phyloP scores from a whole-genome alignment of 2,329 filamentous ascomycete genomes.

The Arthrobotrys sphaeroides region DNA sequence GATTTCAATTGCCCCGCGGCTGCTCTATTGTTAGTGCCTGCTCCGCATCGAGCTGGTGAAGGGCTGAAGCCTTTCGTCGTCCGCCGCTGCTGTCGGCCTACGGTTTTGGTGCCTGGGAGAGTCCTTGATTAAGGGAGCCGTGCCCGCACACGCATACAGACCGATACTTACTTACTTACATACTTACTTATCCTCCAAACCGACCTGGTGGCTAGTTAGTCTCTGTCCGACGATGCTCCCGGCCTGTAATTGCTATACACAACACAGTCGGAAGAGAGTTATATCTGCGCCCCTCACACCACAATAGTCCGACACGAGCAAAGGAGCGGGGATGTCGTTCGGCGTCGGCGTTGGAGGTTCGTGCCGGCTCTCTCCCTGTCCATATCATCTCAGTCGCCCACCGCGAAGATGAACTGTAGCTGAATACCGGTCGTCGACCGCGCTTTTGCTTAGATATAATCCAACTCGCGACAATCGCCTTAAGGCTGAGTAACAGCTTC shows the following conservation, averaged over 20 bases:
- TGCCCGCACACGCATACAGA: not conserved
- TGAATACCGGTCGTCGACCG: not conserved
- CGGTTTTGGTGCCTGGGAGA: conserved; percentile 1
- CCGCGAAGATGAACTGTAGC: not conserved
- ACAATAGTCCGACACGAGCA: conserved; percentile 11
- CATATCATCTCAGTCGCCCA: not conserved
- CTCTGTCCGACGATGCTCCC: conserved; percentile 46
- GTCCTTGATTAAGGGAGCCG: conserved; percentile 3
- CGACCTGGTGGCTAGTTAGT: too few relatives aligned
- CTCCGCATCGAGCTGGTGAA: conserved; percentile 21
- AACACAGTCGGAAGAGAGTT: conserved; percentile 33
- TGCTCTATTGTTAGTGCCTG: conserved; percentile 34
- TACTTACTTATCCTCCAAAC: too few relatives aligned
- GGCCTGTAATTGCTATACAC: conserved; percentile 13
- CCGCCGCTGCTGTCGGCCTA: conserved; percentile 5
- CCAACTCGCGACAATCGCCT: conserved; percentile 46
- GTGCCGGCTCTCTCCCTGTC: not conserved
- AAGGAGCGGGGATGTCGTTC: conserved; percentile 53
- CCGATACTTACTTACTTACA: too few relatives aligned
- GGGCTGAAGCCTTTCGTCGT: conserved; percentile 31
- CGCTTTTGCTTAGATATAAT: conserved; percentile 39
- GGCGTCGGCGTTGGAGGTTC: conserved; percentile 51
- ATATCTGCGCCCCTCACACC: conserved; percentile 13
- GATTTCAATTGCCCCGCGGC: conserved; percentile 29
- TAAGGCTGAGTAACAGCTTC: conserved; percentile 42